Evolutionary conservation across 805 yeast genomes (phyloP), one percentile per base, ranked within the genome.

Genomic region (Maudiozyma barnettii): DNA sequence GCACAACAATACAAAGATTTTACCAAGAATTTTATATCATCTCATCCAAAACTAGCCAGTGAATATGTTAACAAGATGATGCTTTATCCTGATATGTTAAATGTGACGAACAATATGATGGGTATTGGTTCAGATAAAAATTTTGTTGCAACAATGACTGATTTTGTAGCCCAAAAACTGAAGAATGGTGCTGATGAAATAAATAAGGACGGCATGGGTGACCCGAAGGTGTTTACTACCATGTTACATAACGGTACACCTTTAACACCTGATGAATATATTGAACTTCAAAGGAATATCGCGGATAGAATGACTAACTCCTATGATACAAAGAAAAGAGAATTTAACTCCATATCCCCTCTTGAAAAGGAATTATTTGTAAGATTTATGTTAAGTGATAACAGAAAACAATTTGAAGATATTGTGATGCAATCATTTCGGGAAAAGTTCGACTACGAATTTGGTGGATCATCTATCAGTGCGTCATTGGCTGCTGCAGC

Each of bases 61-160:
- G 67, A 61, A 43, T 63, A 60, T 43, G 65, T 64, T 1, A 53
- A 56, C 35, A 58, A 59, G 45, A 54, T 62, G 54, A 53, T 61
- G 57, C 54, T 56, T 51, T 69, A 66, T 42, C 66, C 68, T 35
- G 79, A 78, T 13, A 68, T 77, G 48, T 65, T 75, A 52, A 70
- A 82, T 3, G 76, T 89, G 39, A 93, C 95, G 0, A 95, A 87
- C 54, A 95, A 87, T 57, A 64, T 89, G 23, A 71, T 87, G 55
- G 78, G 77, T 54, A 54, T 52, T 38, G 47, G 43, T 58, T 86
- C 84, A 51, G 95, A 95, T n/a, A 75, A 76, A 52, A 77, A 80
- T 39, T 85, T 88, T 52, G 74, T 87, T 30, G 82, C 82, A 52
- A 81, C 86, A 74, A 82, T 89, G 78, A 95, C 87, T 61, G 75